Base-by-base conservation (phyloP, 1,139 yeast species). In the Kodamaea anthophila region DNA sequence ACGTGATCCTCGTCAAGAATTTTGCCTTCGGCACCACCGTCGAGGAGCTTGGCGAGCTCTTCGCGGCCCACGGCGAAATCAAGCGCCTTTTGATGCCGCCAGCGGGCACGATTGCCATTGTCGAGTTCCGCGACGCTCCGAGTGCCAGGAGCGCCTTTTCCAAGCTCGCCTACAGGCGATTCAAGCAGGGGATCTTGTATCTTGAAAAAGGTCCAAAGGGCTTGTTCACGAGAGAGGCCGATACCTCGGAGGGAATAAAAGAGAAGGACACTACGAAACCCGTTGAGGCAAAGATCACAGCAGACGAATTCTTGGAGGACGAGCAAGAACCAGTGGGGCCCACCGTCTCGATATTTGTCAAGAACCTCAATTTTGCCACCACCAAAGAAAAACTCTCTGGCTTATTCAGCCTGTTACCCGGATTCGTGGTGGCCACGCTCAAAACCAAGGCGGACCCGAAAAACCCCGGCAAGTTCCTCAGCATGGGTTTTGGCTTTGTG, bases 401-500 rank as follows among this genome's bases (percentile, higher is more conserved):
- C 3, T 58, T 75, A 12, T 88, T 91, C 68, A 74, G 74, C 39
- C 59, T 79, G 4, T 63, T 85, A 32, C 74, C 75, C 12, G 99
- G 96, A 0, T 93, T 82, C 54, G 75, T 82, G 9, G 70, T 80
- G 32, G 95, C 94, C 1, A 77, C 80, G 19, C 83, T 91, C 31
- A 87, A 86, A 51, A 82, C 83, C 22, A 88, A 88, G 51, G 88
- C 96, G 2, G 94, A 91, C 56, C 76, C 94, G 27, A 85, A 79
- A 57, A 74, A 75, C 35, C 49, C 71, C 1, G 81, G 80, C 6
- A 68, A 72, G 35, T 60, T 68, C 11, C 68, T 78, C 38, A 85
- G 96, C 46, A 91, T 91, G 98, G 99, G 99, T 19, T 91, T 87
- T 50, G 99, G 99, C 1, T 91, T 91, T 58, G 96, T 76, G 16